phyloP scores from a whole-genome alignment of 371 early-diverging fungal species.

The Antonospora locustae region DNA sequence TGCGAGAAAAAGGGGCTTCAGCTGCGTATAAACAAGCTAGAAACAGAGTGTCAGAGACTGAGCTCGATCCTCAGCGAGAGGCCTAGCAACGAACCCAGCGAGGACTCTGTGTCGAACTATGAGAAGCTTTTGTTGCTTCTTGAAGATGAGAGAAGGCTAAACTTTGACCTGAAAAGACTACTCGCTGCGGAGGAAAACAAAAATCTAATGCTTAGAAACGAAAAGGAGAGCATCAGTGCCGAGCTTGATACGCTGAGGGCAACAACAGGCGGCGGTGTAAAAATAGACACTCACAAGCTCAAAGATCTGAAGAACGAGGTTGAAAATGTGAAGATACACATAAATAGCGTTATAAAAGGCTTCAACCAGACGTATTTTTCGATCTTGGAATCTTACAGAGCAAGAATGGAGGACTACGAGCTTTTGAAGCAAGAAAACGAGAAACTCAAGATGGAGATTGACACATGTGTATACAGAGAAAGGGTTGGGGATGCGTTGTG shows the following conservation, averaged over 20 bases:
- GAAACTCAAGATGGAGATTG: too few relatives aligned
- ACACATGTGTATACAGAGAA: too few relatives aligned
- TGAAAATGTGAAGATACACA: too few relatives aligned
- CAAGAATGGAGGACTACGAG: too few relatives aligned
- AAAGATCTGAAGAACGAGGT: background rate
- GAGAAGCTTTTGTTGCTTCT: conserved; percentile 17
- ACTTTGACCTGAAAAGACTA: conserved; percentile 13
- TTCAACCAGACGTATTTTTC: too few relatives aligned
- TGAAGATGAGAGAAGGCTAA: conserved; percentile 25
- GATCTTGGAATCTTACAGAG: too few relatives aligned
- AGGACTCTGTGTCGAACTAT: conserved; percentile 6
- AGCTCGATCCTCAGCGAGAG: conserved; percentile 12
- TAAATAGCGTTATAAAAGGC: too few relatives aligned
- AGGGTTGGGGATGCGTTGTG: too few relatives aligned
- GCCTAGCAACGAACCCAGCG: background rate
- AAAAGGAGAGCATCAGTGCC: conserved; percentile 7
- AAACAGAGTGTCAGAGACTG: conserved; percentile 13
- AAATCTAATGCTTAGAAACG: conserved; percentile 17
- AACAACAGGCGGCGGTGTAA: conserved; percentile 5
- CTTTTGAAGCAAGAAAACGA: too few relatives aligned
- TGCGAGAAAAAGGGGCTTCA: conserved; percentile 28
- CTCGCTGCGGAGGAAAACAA: conserved; percentile 12
- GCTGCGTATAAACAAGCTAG: conserved; percentile 17
- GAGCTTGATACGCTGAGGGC: too few relatives aligned
- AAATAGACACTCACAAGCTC: background rate